Base-by-base conservation (phyloP, 148 eudicot species). In the Chenopodium berlandieri region DNA sequence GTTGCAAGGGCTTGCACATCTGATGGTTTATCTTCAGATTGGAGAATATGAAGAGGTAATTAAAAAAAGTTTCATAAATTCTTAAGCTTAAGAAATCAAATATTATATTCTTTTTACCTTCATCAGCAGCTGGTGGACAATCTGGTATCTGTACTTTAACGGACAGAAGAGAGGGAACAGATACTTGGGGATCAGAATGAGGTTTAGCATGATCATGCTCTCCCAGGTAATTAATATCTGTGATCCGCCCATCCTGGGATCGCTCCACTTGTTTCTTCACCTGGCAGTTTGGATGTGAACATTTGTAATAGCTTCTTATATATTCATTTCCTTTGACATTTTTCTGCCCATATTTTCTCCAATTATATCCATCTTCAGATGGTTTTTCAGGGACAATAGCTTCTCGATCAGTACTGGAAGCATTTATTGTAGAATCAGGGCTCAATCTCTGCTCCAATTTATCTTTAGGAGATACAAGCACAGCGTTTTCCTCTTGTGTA, bases 301-400 rank as follows among this genome's bases (percentile, higher is more conserved):
- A 96, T 82, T 87, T 94, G 91, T 96, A 96, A 89, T 96, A 96
- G 89, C 97, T 91, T 84, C 93, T 85, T 76, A 90, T 77, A 83
- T 85, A 92, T 80, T 89, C 91, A 84, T 92, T 94, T 84, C 98
- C 95, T 87, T 88, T 92, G 44, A 96, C 97, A 79, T 89, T 84
- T 81, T 96, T 96, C 78, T 96, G 99, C 78, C 99, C 99, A 86
- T 96, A 96, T 84, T 94, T 96, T 84, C 99, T 78, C 99, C 99
- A 96, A 84, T 90, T 94, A 83, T 91, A 96, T 75, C 99, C 99
- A 84, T 96, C 99, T 77, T 91, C 93, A 25, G 87, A 88, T 72
- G 91, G 90, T 83, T 91, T 94, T 80, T 90, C 94, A 64, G 87
- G 90, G 63, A 78, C 66, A 78, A 83, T 85, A 44, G 90, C 84